Conservation (phyloP, 441 rosid species). For the Omphalea diandra region DNA sequence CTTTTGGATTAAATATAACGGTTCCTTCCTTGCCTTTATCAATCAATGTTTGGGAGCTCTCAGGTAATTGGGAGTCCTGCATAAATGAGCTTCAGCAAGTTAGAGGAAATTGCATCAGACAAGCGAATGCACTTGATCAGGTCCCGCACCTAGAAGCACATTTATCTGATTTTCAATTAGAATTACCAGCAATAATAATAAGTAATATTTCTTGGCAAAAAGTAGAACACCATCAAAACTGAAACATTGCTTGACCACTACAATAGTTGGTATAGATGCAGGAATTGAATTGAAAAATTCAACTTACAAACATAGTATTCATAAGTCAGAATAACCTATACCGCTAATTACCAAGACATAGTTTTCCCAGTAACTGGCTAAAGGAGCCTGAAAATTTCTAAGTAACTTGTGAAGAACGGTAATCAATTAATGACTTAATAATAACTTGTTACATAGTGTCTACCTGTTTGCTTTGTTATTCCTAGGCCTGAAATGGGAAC, state of each 20-base stretch:
- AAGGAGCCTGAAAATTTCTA: too few relatives aligned
- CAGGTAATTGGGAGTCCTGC: constrained; percentile 40
- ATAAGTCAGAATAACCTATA: background rate
- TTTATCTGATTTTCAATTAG: background rate
- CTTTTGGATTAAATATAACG: constrained; percentile 70
- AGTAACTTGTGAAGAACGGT: too few relatives aligned
- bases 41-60: constrained; percentile 26
- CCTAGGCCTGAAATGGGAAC: background rate
- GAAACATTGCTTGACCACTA: background rate
- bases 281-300: background rate
- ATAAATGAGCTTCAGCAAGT: constrained; percentile 21
- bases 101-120: background rate
- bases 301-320: background rate
- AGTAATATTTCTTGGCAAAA: background rate
- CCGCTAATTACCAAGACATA: background rate
- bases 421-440: background rate
- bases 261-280: background rate
- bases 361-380: too few relatives aligned
- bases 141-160: constrained; percentile 4
- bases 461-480: background rate
- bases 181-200: background rate
- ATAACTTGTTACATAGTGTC: background rate
- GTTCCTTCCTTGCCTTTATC: constrained; percentile 41
- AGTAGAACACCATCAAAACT: background rate
- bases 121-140: background rate